Evolutionary conservation across 192 early-diverging fungal species (phyloP).

Genomic region (Coemansia reversa): DNA sequence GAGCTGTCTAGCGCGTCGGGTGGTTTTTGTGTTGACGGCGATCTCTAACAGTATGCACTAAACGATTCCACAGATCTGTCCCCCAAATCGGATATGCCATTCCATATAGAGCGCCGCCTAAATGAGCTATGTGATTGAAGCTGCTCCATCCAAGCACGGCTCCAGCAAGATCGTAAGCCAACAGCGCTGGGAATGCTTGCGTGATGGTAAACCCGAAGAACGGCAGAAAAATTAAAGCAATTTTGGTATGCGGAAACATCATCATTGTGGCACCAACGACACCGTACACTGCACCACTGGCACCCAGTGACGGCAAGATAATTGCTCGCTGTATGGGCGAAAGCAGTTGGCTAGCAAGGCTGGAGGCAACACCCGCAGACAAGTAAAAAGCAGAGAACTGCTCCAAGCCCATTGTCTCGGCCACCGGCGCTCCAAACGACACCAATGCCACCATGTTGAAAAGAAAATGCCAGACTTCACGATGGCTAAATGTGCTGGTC

Average conservation of each 20-base stretch:
- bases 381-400: constrained; percentile 82
- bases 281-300: constrained; percentile 78
- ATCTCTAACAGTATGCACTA: constrained; percentile 1
- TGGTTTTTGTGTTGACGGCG: background rate
- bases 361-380: constrained; percentile 64
- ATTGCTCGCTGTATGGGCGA: constrained; percentile 38
- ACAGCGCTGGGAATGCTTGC: constrained; percentile 67
- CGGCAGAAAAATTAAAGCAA: constrained; percentile 65
- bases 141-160: constrained; percentile 68
- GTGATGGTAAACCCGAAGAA: constrained; percentile 57
- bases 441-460: constrained; percentile 82
- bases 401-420: constrained; percentile 59
- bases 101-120: constrained; percentile 66
- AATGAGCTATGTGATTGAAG: constrained; percentile 77
- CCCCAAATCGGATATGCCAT: constrained; percentile 60
- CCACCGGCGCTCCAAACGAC: constrained; percentile 61
- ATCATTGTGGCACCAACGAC: constrained; percentile 63
- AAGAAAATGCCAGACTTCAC: constrained; percentile 67
- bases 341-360: constrained; percentile 65
- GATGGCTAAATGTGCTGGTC: constrained; percentile 78
- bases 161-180: constrained; percentile 70
- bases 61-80: constrained; percentile 10
- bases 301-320: constrained; percentile 72
- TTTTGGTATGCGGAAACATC: constrained; percentile 58
- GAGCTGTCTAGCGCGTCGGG: background rate